Evolutionary conservation across 2,329 filamentous ascomycete genomes (phyloP), one percentile per base, ranked within the genome.

Genomic region (Drechslerella coelobrocha): DNA sequence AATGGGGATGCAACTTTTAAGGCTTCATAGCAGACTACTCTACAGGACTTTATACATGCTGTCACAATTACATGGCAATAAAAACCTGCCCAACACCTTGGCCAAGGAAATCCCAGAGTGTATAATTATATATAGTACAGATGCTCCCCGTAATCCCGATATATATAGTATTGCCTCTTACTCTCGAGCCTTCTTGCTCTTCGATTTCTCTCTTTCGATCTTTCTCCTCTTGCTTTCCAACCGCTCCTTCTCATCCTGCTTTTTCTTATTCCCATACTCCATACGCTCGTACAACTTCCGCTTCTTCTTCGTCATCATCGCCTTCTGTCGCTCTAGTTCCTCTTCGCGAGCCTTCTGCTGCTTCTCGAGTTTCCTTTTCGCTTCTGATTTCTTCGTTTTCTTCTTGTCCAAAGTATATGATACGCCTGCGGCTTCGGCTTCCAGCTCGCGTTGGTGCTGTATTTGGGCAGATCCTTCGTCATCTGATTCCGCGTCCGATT

Each of bases 271-370:
- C 73, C 88, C 92, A 81, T 96, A 95, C 78, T 92, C 84, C 91
- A 99, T 99, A 83, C 97, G 94, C 83, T 97, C 94, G 75, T 93
- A 89, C 77, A 97, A 82, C 87, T 97, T 97, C 77, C 94, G 85
- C 87, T 97, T 99, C 86, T 95, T 94, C 80, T 95, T 90, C 80
- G 89, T 90, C 83, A 97, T 88, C 94, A 99, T 99, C 82, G 95
- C 94, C 86, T 96, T 97, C 79, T 91, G 89, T 73, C 93, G 85
- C 80, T 96, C 92, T 66, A 95, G 80, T 76, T 97, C 92, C 80
- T 97, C 94, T 78, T 94, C 90, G 76, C 87, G 84, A 29, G 74
- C 72, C 39, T 84, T 81, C 73, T 80, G 81, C 76, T 80, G 78
- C 76, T 86, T 84, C 78, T 83, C 84, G 69, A 86, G 85, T 34